Conservation (phyloP, 768 basidiomycete species). For the Leccinum broughii region DNA sequence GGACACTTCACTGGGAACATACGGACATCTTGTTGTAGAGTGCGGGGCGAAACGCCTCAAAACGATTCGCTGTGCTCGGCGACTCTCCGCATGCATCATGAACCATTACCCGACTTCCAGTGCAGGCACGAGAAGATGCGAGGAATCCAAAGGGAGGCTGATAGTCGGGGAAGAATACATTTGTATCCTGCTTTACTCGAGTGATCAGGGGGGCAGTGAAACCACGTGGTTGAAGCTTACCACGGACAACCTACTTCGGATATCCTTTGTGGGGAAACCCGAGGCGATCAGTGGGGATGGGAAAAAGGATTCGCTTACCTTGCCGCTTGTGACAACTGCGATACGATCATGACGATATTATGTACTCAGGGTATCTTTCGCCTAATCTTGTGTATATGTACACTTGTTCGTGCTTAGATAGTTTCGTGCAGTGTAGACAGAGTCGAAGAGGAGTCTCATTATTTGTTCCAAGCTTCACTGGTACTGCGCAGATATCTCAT, state of each 20-base stretch:
- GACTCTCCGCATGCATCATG: constrained; percentile 8
- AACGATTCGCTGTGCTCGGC: constrained; percentile 1
- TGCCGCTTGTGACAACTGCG: neutral
- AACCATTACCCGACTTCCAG: constrained; percentile 1
- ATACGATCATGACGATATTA: constrained; percentile 1
- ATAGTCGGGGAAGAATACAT: constrained; percentile 4
- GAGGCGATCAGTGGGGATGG: neutral
- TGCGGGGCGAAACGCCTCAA: constrained; percentile 7
- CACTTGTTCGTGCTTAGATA: neutral
- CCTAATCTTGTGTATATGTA: neutral
- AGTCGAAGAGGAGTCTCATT: neutral
- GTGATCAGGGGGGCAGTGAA: neutral
- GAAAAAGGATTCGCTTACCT: neutral
- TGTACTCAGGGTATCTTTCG: neutral
- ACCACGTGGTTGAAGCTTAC: constrained; percentile 4
- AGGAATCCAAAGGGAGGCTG: constrained; percentile 3
- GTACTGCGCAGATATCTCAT: neutral
- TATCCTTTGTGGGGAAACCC: neutral
- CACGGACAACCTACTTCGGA: constrained; percentile 8
- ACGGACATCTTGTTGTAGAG: constrained; percentile 1
- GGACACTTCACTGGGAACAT: neutral
- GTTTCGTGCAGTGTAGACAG: neutral
- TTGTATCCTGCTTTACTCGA: constrained; percentile 6
- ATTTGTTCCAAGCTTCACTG: neutral
- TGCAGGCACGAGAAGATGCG: neutral